Percentiles rank a stretch among this genome's conserved stretches.
phyloP scores from a whole-genome alignment of 768 basidiomycete species.

The Rhodotorula kratochvilovae region DNA sequence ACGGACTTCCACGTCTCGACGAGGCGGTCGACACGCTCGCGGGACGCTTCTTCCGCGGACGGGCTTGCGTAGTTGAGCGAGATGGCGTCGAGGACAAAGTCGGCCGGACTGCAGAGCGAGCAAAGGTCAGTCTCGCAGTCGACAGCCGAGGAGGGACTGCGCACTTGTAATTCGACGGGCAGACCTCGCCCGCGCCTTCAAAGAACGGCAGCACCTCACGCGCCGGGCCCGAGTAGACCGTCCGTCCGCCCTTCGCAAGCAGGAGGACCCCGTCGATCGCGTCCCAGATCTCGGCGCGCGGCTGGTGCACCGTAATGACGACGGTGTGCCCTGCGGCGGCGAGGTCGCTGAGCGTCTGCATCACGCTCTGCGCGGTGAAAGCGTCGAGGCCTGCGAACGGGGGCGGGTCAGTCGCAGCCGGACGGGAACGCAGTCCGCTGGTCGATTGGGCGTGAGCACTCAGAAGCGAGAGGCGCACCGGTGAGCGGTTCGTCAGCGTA shows the following conservation, averaged over 20 bases:
- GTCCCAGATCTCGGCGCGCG: constrained; percentile 49
- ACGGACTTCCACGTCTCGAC: constrained; percentile 9
- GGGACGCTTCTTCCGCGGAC: constrained; percentile 1
- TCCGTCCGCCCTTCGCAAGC: constrained; percentile 45
- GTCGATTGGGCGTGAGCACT: too few species aligned
- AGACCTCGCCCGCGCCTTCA: constrained; percentile 7
- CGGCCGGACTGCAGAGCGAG: constrained; percentile 32
- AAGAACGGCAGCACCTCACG: constrained; percentile 19
- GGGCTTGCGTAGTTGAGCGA: constrained; percentile 25
- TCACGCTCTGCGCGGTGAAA: constrained; percentile 53
- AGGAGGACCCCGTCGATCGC: constrained; percentile 48
- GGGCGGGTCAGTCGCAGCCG: neutral
- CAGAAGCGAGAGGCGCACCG: too few species aligned
- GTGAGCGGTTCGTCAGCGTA: constrained; percentile 48
- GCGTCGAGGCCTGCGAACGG: constrained; percentile 50
- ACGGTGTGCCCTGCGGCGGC: constrained; percentile 44
- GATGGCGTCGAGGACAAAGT: constrained; percentile 41
- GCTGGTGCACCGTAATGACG: constrained; percentile 49
- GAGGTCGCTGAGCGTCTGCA: constrained; percentile 51
- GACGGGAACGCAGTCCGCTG: neutral
- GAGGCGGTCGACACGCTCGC: constrained; percentile 16
- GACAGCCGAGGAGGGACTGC: neutral
- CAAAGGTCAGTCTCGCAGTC: neutral
- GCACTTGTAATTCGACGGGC: constrained; percentile 38
- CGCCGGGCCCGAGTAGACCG: constrained; percentile 35